Evolutionary conservation across 2,329 filamentous ascomycete species (phyloP).

Genomic region (Pseudofabraea citricarpa): DNA sequence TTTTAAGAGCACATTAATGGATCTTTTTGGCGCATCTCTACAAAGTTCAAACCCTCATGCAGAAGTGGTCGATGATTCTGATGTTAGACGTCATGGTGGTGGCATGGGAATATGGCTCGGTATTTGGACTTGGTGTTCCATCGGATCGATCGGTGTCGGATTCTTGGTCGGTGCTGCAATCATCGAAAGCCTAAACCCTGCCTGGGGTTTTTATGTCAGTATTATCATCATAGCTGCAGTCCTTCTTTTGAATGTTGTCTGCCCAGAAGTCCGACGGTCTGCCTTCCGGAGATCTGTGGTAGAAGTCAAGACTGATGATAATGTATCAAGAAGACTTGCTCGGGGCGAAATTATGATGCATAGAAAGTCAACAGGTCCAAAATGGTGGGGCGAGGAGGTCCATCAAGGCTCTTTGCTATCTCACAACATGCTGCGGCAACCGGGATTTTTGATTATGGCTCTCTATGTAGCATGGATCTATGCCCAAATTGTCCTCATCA

Average conservation of each 20-base stretch:
- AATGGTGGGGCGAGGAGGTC: conserved; percentile 74
- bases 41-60: conserved; percentile 70
- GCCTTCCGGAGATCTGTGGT: conserved; percentile 63
- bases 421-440: conserved; percentile 66
- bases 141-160: conserved; percentile 66
- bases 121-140: conserved; percentile 73
- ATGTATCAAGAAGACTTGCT: conserved; percentile 54
- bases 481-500: conserved; percentile 68
- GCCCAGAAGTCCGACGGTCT: conserved; percentile 67
- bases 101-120: conserved; percentile 78
- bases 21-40: conserved; percentile 72
- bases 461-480: conserved; percentile 77
- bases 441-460: conserved; percentile 67
- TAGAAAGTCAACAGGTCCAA: conserved; percentile 64
- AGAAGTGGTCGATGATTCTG: conserved; percentile 61
- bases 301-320: conserved; percentile 52
- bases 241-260: conserved; percentile 64
- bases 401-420: conserved; percentile 64
- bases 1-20: conserved; percentile 64
- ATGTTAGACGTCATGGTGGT: conserved; percentile 69
- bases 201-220: conserved; percentile 73
- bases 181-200: conserved; percentile 58
- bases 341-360: conserved; percentile 75
- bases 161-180: conserved; percentile 68
- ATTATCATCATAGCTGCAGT: conserved; percentile 62